Base-by-base conservation (phyloP, 495 filamentous ascomycete species). In the Hyaloscypha variabilis region DNA sequence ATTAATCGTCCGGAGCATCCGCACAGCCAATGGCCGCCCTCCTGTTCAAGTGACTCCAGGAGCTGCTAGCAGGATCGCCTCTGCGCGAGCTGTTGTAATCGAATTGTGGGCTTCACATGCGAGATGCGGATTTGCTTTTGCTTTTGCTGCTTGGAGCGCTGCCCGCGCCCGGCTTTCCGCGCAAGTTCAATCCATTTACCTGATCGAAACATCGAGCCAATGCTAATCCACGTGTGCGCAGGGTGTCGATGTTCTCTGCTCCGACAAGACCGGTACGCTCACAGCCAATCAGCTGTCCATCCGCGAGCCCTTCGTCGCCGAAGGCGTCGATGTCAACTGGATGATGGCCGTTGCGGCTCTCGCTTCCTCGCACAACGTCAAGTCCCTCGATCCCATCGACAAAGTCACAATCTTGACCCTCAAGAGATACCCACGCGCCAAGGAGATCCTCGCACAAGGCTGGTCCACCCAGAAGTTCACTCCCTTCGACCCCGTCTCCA, bases 331-430 rank as follows among this genome's bases (percentile, higher is more conserved):
- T 79, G 85, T 90, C 77, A 88, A 90, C 80, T 91, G 88, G 88
- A 90, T 90, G 87, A 90, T 91, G 87, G 87, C 88, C 65, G 87
- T 89, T 65, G 88, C 88, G 56, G 88, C 87, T 66, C 83, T 91
- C 60, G 88, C 88, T 64, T 91, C 88, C 52, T 90, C 88, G 64
- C 88, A 91, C 79, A 91, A 90, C 78, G 79, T 89, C 76, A 91
- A 90, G 81, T 88, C 88, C 71, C 82, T 91, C 56, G 88, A 91
- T 73, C 88, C 88, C 71, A 90, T 91, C 75, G 88, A 91, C 77
- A 91, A 91, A 76, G 86, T 90, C 67, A 91, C 88, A 26, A 87
- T 90, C 69, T 82, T 90, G 62, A 91, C 88, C 46, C 82, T 91
- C 72, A 88, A 87, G 71, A 83, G 88, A 62, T 90, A 89, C 80